Conservation (phyloP, 495 filamentous ascomycete genomes). For the Lepidopterella palustris region DNA sequence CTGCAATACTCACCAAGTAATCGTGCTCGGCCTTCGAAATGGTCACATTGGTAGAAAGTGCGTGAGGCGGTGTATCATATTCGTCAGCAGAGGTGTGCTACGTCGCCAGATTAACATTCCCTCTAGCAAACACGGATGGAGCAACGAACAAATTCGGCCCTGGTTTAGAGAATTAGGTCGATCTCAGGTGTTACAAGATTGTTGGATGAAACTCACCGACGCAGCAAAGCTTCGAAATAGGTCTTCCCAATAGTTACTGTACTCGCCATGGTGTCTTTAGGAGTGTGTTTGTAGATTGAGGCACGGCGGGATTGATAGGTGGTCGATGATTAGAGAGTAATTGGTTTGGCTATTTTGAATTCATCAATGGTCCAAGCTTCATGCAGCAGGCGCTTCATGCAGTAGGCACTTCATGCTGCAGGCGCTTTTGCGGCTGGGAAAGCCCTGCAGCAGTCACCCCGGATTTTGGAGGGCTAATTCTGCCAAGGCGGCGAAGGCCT, state of each 20-base stretch:
- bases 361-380: no score
- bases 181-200: not conserved
- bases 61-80: slow-evolving; percentile 15
- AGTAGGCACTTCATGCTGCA: no score
- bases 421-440: no score
- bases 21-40: slow-evolving; percentile 52
- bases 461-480: no score
- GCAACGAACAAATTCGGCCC: slow-evolving; percentile 40
- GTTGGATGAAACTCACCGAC: slow-evolving; percentile 31
- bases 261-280: slow-evolving; percentile 30
- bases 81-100: slow-evolving; percentile 39
- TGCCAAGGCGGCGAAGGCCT: no score
- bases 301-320: no score
- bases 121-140: not conserved
- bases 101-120: slow-evolving; percentile 3
- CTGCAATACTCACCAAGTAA: slow-evolving; percentile 43
- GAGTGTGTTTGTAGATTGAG: no score
- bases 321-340: no score
- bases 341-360: no score
- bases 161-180: slow-evolving; percentile 14
- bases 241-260: slow-evolving; percentile 36
- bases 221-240: slow-evolving; percentile 38
- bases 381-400: no score
- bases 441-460: no score
- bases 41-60: slow-evolving; percentile 40